Conservation (phyloP, 331 rosid species). For the Malus hybrid region DNA sequence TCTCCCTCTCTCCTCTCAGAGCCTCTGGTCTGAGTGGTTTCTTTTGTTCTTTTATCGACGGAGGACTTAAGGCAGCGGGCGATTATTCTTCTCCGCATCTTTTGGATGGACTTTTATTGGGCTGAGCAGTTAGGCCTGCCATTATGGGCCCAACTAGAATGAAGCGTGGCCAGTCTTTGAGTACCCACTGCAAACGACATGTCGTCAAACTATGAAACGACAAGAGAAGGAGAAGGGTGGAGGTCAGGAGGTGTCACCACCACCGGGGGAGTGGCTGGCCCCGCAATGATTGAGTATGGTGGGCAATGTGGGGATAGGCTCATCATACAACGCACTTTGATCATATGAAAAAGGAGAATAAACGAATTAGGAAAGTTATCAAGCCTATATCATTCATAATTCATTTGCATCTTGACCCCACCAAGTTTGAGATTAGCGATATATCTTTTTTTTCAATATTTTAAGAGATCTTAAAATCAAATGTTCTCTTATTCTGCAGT, state of each 20-base stretch:
- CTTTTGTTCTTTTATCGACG: background rate
- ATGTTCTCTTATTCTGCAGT: too few relatives aligned
- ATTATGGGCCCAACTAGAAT: background rate
- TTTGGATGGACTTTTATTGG: background rate
- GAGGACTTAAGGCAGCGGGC: background rate
- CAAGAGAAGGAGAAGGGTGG: background rate
- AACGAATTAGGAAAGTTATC: too few relatives aligned
- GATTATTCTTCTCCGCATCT: conserved; percentile 5
- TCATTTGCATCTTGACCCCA: too few relatives aligned
- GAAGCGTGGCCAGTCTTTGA: background rate
- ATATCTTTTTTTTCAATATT: too few relatives aligned
- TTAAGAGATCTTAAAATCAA: too few relatives aligned
- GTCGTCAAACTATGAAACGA: background rate
- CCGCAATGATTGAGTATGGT: background rate
- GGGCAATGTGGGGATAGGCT: background rate
- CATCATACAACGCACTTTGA: background rate
- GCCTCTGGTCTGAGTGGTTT: conserved; percentile 3
- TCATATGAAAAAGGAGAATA: too few relatives aligned
- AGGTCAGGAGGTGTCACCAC: background rate
- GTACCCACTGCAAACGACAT: background rate
- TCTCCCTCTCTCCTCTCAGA: background rate
- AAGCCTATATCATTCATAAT: too few relatives aligned
- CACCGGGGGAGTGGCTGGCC: background rate
- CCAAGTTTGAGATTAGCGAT: too few relatives aligned
- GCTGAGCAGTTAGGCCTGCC: background rate